These are phyloP conservation scores for Colletotrichum camelliae DNA, from an alignment of 2,329 filamentous ascomycete genomes.

Conservation along the genomic window DNA sequence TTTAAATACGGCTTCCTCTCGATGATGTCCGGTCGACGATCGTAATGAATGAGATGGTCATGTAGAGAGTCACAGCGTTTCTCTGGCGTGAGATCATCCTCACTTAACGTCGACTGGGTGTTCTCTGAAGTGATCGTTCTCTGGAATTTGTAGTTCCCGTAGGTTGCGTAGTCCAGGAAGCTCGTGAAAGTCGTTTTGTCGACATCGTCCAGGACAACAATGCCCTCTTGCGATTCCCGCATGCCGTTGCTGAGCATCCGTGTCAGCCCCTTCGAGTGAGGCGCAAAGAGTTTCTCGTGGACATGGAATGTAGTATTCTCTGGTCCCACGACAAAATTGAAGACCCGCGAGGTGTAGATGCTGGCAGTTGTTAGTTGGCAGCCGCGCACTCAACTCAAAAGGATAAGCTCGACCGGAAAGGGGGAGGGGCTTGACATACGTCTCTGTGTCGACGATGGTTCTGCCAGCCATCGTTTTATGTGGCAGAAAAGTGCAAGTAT, in stretches of 20 bases:
- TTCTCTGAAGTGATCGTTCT: not conserved
- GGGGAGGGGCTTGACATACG: not conserved
- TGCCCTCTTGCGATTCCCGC: not conserved
- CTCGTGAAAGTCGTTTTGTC: not conserved
- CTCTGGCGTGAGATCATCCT: not conserved
- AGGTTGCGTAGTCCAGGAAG: not conserved
- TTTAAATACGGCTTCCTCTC: not conserved
- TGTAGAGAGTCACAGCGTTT: not conserved
- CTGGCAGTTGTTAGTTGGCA: not conserved
- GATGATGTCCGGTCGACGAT: not conserved
- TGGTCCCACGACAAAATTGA: not conserved
- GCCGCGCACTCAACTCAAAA: not conserved
- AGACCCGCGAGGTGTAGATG: not conserved
- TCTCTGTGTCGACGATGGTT: not conserved
- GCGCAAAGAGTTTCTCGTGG: not conserved
- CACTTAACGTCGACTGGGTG: not conserved
- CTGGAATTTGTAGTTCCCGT: not conserved
- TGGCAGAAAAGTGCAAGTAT: fast-evolving
- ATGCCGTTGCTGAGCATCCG: not conserved
- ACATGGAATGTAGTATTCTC: not conserved
- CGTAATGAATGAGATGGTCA: not conserved
- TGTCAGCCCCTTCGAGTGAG: not conserved
- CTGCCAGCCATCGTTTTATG: not conserved
- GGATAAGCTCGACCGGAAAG: not conserved
- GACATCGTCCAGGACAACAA: not conserved